Conservation (phyloP, 352 stramenopile genomes). For the Globisporangium splendens region DNA sequence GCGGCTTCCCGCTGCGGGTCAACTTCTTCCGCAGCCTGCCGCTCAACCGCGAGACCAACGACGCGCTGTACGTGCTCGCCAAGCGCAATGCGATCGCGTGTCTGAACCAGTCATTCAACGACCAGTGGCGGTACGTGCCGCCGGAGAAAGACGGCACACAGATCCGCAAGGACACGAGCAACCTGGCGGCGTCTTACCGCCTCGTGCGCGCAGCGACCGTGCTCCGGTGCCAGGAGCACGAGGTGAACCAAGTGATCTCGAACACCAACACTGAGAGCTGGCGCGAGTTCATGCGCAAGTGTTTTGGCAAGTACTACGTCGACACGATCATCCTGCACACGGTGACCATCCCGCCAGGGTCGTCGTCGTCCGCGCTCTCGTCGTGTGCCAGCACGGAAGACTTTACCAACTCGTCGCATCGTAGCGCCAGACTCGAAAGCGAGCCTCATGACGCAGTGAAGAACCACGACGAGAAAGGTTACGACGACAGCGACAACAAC, state of each 20-base stretch:
- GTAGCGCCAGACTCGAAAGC: slow-evolving; percentile 10
- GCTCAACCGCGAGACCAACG: slow-evolving; percentile 50
- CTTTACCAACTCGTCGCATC: slow-evolving; percentile 20
- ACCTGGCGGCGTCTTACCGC: slow-evolving; percentile 60
- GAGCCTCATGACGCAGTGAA: background rate
- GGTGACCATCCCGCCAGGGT: slow-evolving; percentile 18
- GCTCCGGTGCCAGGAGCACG: slow-evolving; percentile 68
- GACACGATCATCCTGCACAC: slow-evolving; percentile 76
- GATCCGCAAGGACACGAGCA: slow-evolving; percentile 80
- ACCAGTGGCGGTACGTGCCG: slow-evolving; percentile 77
- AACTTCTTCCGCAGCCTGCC: slow-evolving; percentile 73
- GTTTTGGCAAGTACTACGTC: slow-evolving; percentile 70
- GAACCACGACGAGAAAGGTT: slow-evolving; percentile 14
- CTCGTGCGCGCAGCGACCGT: slow-evolving; percentile 66
- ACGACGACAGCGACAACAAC: slow-evolving; percentile 9
- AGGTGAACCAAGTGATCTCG: slow-evolving; percentile 67
- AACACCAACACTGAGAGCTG: slow-evolving; percentile 72
- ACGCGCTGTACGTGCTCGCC: slow-evolving; percentile 48
- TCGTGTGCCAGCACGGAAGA: slow-evolving; percentile 1
- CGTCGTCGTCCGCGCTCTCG: background rate
- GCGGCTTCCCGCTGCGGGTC: slow-evolving; percentile 57
- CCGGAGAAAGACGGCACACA: slow-evolving; percentile 77
- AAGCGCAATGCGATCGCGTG: slow-evolving; percentile 54
- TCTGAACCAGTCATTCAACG: slow-evolving; percentile 71
- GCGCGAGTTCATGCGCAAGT: slow-evolving; percentile 74